Conservation (phyloP, 345 rosid genomes). For the Bruguiera parviflora region DNA sequence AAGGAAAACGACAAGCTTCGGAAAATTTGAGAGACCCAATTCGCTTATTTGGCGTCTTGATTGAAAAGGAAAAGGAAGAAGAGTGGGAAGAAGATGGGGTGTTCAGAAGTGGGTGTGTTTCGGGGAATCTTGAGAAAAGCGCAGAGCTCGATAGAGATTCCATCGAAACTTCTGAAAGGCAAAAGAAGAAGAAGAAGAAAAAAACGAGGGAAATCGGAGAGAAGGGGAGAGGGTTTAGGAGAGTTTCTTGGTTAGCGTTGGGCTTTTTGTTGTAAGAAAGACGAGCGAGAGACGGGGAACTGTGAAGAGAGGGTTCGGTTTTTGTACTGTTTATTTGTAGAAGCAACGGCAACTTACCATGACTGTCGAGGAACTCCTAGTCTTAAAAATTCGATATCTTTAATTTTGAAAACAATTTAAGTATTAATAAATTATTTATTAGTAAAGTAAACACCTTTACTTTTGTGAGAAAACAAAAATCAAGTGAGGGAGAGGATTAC, state of each 20-base stretch:
- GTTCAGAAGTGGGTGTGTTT: constrained; percentile 22
- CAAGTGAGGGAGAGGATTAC: no score
- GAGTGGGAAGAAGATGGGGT: constrained; percentile 18
- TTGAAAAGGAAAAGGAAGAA: constrained; percentile 11
- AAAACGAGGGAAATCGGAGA: background rate
- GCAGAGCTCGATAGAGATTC: constrained; percentile 47
- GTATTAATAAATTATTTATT: no score
- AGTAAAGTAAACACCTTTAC: no score
- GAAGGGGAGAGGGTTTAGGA: background rate
- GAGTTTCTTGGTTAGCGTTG: background rate
- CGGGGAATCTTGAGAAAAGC: constrained; percentile 39
- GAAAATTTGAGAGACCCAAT: constrained; percentile 43
- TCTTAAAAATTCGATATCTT: no score
- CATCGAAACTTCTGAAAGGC: constrained; percentile 25
- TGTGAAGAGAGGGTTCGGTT: background rate
- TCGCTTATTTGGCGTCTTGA: constrained; percentile 28
- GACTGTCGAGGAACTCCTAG: no score
- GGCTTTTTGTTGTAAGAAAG: background rate
- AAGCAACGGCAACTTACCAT: no score
- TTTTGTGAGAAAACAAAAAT: no score
- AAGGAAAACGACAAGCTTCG: constrained; percentile 21
- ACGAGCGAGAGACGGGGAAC: background rate
- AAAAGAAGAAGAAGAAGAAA: background rate
- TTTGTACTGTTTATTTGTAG: no score
- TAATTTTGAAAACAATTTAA: no score